phyloP scores from a whole-genome alignment of 768 basidiomycete genomes.

The Mycena filopes region DNA sequence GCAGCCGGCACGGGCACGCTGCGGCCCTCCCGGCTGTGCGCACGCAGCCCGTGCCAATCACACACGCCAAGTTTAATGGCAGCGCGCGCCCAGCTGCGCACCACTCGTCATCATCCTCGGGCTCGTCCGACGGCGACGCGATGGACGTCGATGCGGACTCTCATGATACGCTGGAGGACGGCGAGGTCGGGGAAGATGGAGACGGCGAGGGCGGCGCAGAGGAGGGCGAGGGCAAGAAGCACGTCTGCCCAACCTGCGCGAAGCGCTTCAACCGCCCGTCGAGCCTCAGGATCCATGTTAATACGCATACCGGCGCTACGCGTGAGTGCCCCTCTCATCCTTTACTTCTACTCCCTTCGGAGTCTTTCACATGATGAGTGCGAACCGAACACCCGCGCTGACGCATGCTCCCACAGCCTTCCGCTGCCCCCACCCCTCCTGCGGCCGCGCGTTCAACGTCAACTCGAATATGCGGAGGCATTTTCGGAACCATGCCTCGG shows the following conservation, averaged over 20 bases:
- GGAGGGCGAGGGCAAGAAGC: conserved; percentile 51
- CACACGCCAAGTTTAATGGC: too few relatives aligned
- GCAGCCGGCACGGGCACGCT: too few relatives aligned
- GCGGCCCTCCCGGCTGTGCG: neutral
- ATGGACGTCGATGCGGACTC: conserved; percentile 35
- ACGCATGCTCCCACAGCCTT: too few relatives aligned
- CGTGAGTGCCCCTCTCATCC: conserved; percentile 52
- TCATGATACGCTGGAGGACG: too few relatives aligned
- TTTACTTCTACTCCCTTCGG: neutral
- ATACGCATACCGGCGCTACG: conserved; percentile 76
- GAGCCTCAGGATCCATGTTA: conserved; percentile 72
- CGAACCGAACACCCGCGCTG: too few relatives aligned
- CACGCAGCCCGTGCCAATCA: neutral
- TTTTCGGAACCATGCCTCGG: conserved; percentile 66
- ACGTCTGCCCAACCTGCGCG: conserved; percentile 62
- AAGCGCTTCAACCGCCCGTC: conserved; percentile 79
- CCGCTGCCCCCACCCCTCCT: conserved; percentile 77
- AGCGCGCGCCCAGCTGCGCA: neutral
- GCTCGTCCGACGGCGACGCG: conserved; percentile 28
- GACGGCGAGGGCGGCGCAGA: conserved; percentile 35
- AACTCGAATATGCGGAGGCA: conserved; percentile 89
- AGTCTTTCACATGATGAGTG: too few relatives aligned
- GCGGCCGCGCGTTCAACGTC: conserved; percentile 83
- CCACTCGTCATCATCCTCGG: neutral
- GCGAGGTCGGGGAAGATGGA: conserved; percentile 38